phyloP scores from a whole-genome alignment of 176 grass and related monocot genomes.

The Bromus sterilis region DNA sequence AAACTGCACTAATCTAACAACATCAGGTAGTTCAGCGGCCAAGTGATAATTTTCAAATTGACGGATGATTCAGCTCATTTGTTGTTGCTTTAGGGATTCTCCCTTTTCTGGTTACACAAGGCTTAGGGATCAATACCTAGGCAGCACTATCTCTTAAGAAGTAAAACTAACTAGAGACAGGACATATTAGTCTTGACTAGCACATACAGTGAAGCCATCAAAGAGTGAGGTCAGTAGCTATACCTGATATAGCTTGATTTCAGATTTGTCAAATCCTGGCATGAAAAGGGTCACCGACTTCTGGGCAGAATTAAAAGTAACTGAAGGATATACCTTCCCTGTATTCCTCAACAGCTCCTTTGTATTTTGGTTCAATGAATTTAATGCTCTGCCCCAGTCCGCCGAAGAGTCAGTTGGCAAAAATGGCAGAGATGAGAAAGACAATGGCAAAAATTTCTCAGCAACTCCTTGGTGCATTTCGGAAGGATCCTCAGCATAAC shows the following conservation, averaged over 20 bases:
- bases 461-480: constrained; percentile 36
- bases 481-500: constrained; percentile 52
- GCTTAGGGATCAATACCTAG: not conserved
- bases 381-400: constrained; percentile 30
- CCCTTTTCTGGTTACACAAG: not conserved
- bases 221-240: not conserved
- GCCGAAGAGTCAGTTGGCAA: constrained; percentile 26
- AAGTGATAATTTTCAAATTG: not conserved
- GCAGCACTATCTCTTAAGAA: too few relatives aligned
- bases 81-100: not conserved
- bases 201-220: not conserved
- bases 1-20: not conserved
- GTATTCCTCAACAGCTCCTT: constrained; percentile 45
- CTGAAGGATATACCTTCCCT: constrained; percentile 33
- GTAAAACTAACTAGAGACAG: not conserved
- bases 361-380: constrained; percentile 38
- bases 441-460: constrained; percentile 54
- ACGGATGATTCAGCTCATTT: not conserved
- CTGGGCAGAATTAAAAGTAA: constrained; percentile 67
- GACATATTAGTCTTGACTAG: not conserved
- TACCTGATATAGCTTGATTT: constrained; percentile 91
- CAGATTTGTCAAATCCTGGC: constrained; percentile 90
- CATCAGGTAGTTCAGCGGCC: not conserved
- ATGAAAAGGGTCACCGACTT: constrained; percentile 75
- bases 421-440: constrained; percentile 64